Evolutionary conservation across 2,329 filamentous ascomycete species (phyloP).

Genomic region (Waltergamsia citrina): DNA sequence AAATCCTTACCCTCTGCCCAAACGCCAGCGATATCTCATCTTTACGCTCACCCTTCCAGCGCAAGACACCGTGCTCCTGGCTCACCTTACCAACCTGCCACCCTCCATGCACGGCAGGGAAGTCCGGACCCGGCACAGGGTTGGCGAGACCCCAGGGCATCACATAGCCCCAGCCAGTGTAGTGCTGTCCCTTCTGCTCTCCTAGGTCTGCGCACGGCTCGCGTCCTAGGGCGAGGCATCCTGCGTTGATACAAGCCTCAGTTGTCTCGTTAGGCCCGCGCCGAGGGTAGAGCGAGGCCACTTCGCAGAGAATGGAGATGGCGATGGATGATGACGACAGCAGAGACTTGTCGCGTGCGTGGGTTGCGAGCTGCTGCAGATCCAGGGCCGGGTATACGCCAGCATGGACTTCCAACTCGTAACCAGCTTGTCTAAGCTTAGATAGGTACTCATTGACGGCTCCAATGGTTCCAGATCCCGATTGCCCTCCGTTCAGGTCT

Average conservation of each 20-base stretch:
- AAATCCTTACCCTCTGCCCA: conserved; percentile 59
- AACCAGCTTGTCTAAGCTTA: conserved; percentile 22
- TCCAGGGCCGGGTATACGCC: conserved; percentile 68
- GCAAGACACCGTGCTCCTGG: conserved; percentile 67
- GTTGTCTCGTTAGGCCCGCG: conserved; percentile 33
- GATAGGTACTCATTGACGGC: conserved; percentile 21
- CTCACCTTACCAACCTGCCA: conserved; percentile 63
- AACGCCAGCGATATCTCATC: conserved; percentile 39
- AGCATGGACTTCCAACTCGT: conserved; percentile 58
- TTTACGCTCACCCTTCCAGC: conserved; percentile 39
- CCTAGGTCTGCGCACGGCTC: conserved; percentile 54
- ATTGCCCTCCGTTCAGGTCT: conserved; percentile 14
- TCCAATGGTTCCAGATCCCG: conserved; percentile 10
- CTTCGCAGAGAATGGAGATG: conserved; percentile 58
- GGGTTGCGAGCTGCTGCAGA: conserved; percentile 66
- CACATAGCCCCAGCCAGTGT: conserved; percentile 60
- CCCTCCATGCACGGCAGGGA: conserved; percentile 29
- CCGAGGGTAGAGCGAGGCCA: conserved; percentile 54
- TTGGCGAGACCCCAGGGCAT: conserved; percentile 41
- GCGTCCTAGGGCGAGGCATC: conserved; percentile 57
- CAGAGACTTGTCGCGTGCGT: conserved; percentile 33
- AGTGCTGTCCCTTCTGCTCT: conserved; percentile 28
- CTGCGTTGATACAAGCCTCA: conserved; percentile 60
- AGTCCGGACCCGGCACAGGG: conserved; percentile 24
- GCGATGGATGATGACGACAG: conserved; percentile 46